These are phyloP conservation scores for Tetrapisispora nanseiensis DNA, from an alignment of 805 yeast genomes.

Conservation along the genomic window DNA sequence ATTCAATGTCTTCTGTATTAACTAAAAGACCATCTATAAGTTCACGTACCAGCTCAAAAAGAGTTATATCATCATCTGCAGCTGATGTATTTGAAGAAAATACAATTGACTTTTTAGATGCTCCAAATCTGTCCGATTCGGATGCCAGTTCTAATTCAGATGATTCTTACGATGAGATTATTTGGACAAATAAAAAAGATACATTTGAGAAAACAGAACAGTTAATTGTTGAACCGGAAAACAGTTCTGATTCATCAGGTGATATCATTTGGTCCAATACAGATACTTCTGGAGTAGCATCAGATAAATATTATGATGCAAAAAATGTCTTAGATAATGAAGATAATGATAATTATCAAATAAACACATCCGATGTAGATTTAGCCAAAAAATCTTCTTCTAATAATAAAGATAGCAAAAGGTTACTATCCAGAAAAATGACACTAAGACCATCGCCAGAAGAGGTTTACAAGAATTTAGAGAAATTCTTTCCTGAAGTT, in stretches of 20 bases:
- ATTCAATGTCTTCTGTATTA: conserved; percentile 13
- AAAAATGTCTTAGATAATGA: neutral
- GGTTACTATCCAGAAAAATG: conserved; percentile 33
- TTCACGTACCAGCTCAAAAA: conserved; percentile 24
- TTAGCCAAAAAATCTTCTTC: too few species aligned
- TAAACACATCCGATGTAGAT: too few species aligned
- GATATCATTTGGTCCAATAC: conserved; percentile 13
- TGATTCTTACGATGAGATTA: conserved; percentile 8
- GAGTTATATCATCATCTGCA: conserved; percentile 30
- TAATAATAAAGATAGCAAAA: conserved; percentile 1
- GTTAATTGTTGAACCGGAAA: neutral
- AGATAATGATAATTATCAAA: neutral
- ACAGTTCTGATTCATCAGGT: conserved; percentile 16
- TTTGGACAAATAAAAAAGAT: conserved; percentile 2
- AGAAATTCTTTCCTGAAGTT: conserved; percentile 83
- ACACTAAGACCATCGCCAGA: conserved; percentile 92
- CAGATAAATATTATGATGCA: neutral
- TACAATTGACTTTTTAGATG: conserved; percentile 62
- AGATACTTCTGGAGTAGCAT: neutral
- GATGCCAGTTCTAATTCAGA: conserved; percentile 40
- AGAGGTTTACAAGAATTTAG: conserved; percentile 84
- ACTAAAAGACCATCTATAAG: conserved; percentile 21
- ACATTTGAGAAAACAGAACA: neutral
- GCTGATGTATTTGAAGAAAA: conserved; percentile 61
- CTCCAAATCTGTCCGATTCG: conserved; percentile 47